A percentile compares a stretch with the other conserved stretches of the same genome.
Conservation (phyloP, 305 asterid species). For the Lippia alba region DNA sequence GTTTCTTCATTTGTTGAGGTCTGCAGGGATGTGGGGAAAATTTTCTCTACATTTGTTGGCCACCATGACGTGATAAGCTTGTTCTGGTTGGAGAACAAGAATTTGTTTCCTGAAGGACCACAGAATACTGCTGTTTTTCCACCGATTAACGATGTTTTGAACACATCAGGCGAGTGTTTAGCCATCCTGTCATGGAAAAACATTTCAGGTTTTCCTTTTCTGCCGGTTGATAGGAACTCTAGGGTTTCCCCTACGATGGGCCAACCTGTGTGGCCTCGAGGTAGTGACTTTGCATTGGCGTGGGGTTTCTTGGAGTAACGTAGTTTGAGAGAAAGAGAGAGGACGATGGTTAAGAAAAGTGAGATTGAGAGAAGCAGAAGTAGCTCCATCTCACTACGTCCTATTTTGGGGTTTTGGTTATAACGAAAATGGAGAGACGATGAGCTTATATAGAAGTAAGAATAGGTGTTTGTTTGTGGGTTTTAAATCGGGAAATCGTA, state of each 20-base stretch:
- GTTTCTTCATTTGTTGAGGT: slow-evolving; percentile 24
- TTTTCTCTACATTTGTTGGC: slow-evolving; percentile 27
- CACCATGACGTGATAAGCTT: slow-evolving; percentile 35
- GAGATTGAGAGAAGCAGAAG: slow-evolving; percentile 18
- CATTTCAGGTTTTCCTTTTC: slow-evolving; percentile 19
- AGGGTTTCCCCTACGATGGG: slow-evolving; percentile 35
- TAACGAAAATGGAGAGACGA: not conserved
- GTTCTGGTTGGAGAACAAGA: slow-evolving; percentile 35
- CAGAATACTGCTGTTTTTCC: slow-evolving; percentile 28
- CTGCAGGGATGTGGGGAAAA: slow-evolving; percentile 12
- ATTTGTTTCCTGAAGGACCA: slow-evolving; percentile 33
- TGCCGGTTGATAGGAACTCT: slow-evolving; percentile 15
- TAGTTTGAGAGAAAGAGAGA: slow-evolving; percentile 24
- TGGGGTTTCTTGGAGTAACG: too few relatives aligned
- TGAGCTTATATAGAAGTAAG: too few relatives aligned
- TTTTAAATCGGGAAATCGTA: too few relatives aligned
- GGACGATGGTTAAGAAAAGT: slow-evolving; percentile 15
- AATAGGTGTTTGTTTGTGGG: too few relatives aligned
- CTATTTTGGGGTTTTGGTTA: not conserved
- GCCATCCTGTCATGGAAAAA: slow-evolving; percentile 33
- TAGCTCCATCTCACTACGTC: slow-evolving; percentile 19
- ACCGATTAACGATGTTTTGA: not conserved
- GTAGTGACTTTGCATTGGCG: slow-evolving; percentile 5
- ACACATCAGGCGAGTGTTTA: slow-evolving; percentile 12
- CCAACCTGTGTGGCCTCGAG: slow-evolving; percentile 35